These are phyloP conservation scores for Mycena metata DNA, from an alignment of 768 basidiomycete genomes.

Conservation along the genomic window DNA sequence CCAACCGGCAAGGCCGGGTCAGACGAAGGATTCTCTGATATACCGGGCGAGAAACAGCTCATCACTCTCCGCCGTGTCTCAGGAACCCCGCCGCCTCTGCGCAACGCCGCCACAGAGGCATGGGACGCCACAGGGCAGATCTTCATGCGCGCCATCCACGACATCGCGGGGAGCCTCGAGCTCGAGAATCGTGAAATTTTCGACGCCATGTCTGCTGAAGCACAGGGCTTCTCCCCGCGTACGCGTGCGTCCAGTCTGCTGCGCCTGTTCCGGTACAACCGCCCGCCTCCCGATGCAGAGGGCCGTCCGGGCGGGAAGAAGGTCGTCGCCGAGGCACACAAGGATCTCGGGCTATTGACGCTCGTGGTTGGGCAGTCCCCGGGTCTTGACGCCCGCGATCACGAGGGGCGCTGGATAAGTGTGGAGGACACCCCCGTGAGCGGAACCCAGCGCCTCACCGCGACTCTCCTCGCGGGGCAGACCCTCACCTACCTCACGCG, in stretches of 20 bases:
- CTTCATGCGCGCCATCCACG: constrained; percentile 24
- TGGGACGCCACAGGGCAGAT: constrained; percentile 32
- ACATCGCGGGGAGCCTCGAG: constrained; percentile 34
- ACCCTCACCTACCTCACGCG: constrained; percentile 35
- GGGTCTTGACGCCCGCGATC: constrained; percentile 35
- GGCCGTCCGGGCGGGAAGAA: constrained; percentile 14
- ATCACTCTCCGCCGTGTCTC: constrained; percentile 31
- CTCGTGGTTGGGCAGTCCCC: constrained; percentile 34
- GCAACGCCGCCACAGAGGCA: not conserved
- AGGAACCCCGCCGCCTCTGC: constrained; percentile 9
- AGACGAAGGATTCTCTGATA: constrained; percentile 37
- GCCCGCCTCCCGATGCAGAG: not conserved
- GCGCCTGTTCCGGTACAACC: constrained; percentile 33
- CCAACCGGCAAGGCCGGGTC: constrained; percentile 30
- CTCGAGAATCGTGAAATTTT: constrained; percentile 16
- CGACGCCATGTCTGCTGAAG: constrained; percentile 27
- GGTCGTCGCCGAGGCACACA: constrained; percentile 37
- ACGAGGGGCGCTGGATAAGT: constrained; percentile 33
- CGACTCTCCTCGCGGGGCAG: constrained; percentile 36
- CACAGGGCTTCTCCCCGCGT: constrained; percentile 6
- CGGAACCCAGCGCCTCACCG: constrained; percentile 19
- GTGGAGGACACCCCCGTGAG: constrained; percentile 32
- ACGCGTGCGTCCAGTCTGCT: constrained; percentile 30
- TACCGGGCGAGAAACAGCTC: constrained; percentile 36
- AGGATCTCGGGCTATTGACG: constrained; percentile 37